Evolutionary conservation across 768 basidiomycete species (phyloP).

Genomic region (Calvatia gigantea): DNA sequence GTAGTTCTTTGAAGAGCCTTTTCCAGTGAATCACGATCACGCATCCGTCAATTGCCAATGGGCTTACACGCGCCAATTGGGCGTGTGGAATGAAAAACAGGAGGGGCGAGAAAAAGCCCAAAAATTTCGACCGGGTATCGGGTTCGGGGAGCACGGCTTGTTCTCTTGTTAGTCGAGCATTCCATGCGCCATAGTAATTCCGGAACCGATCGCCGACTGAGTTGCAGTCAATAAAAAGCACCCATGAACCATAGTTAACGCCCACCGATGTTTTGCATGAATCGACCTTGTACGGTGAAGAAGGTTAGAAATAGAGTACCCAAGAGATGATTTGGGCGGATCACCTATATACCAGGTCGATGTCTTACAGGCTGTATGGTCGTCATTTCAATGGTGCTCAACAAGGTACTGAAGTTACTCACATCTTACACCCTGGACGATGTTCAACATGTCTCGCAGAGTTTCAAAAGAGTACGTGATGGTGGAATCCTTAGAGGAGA

Average conservation of each 20-base stretch:
- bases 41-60: background rate
- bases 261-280: conserved; percentile 2
- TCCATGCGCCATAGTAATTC: conserved; percentile 4
- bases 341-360: conserved; percentile 12
- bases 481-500: background rate
- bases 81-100: conserved; percentile 4
- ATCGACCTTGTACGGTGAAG: background rate
- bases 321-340: background rate
- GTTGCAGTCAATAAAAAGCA: background rate
- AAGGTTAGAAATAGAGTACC: background rate
- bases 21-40: conserved; percentile 2
- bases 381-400: background rate
- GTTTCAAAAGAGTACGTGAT: background rate
- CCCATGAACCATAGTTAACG: background rate
- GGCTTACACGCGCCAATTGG: background rate
- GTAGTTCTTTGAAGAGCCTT: background rate
- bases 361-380: background rate
- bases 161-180: background rate
- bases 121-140: background rate
- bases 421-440: background rate
- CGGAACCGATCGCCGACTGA: conserved; percentile 1
- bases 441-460: conserved; percentile 1
- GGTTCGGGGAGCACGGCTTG: background rate
- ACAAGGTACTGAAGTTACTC: background rate
- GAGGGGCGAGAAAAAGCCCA: background rate